Evolutionary conservation across 176 grass and related monocot species (phyloP), one percentile per base, ranked within the genome.

Genomic region (sorghum (Sorghum bicolor)): DNA sequence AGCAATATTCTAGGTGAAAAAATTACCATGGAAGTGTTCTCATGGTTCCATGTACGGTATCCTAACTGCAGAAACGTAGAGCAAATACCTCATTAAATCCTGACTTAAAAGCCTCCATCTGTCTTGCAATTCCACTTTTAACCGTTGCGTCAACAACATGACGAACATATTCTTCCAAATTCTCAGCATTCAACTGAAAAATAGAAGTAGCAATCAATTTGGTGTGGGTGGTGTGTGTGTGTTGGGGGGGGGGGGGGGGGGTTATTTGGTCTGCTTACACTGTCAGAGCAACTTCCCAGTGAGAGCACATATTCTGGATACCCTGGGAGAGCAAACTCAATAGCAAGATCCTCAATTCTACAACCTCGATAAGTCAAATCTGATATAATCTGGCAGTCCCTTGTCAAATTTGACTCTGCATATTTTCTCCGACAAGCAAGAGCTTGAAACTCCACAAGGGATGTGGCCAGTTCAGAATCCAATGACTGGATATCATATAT

Each of bases 51-150:
- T 20, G 5, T 78, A 83, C 71, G 40, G 32, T 57, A 74, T 44
- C n/a, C 39, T 67, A 79, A 28, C 48, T 3, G n/a, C 63, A 29
- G 0, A 77, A 80, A 41, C 22, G 67, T 47, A 83, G 25, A 64
- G 30, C 62, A 90, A 61, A 92, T 73, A 99, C 97, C 97, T 99
- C 88, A 87, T 90, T 92, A 83, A 99, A 96, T 89, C 97, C 97
- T 64, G 88, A 96, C 53, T 92, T 90, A 64, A 99, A 99, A 75
- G 93, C 88, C 34, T 94, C 91, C 79, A 99, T 24, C 73, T 99
- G 93, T 74, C 83, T 94, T 52, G 70, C 44, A 64, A 99, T 92
- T 58, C 93, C 96, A 78, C 75, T 88, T 90, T 74, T 93, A 62
- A 86, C 78, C 0, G 91, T 96, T 83, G 91, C 93, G 60, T 96